These are phyloP conservation scores for Verticillium alfalfae DNA, from an alignment of 2,329 filamentous ascomycete species.

Conservation along the genomic window DNA sequence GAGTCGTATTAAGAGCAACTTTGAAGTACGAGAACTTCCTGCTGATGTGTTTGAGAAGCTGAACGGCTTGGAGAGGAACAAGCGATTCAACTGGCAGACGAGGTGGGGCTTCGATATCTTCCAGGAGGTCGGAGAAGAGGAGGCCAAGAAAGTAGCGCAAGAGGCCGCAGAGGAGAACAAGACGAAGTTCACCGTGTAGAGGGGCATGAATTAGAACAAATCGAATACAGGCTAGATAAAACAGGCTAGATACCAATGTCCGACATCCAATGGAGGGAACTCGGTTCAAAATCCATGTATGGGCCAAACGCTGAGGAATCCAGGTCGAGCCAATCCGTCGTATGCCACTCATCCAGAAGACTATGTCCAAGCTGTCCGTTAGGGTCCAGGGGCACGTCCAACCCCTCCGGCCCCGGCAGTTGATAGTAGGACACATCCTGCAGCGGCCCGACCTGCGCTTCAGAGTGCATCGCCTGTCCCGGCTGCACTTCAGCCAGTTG, in stretches of 20 bases:
- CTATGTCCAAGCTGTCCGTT: background rate
- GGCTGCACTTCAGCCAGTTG: background rate
- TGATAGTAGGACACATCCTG: background rate
- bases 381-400: background rate
- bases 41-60: constrained; percentile 28
- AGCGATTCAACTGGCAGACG: constrained; percentile 35
- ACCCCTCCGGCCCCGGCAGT: background rate
- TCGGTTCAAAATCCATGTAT: constrained; percentile 9
- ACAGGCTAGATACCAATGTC: constrained; percentile 3
- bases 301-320: constrained; percentile 15
- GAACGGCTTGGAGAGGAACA: constrained; percentile 31
- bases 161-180: constrained; percentile 28
- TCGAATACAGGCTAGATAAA: background rate
- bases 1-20: constrained; percentile 62
- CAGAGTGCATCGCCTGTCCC: background rate
- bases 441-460: background rate
- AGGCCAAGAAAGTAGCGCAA: constrained; percentile 23
- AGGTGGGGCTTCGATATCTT: constrained; percentile 40
- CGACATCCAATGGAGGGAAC: constrained; percentile 9
- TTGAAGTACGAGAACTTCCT: constrained; percentile 29
- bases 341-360: constrained; percentile 9
- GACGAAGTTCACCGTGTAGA: constrained; percentile 23
- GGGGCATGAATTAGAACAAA: no score
- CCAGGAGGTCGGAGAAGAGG: constrained; percentile 30
- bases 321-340: constrained; percentile 10